These are phyloP conservation scores for Termitomyces sp. DNA, from an alignment of 768 basidiomycete species.

Conservation along the genomic window DNA sequence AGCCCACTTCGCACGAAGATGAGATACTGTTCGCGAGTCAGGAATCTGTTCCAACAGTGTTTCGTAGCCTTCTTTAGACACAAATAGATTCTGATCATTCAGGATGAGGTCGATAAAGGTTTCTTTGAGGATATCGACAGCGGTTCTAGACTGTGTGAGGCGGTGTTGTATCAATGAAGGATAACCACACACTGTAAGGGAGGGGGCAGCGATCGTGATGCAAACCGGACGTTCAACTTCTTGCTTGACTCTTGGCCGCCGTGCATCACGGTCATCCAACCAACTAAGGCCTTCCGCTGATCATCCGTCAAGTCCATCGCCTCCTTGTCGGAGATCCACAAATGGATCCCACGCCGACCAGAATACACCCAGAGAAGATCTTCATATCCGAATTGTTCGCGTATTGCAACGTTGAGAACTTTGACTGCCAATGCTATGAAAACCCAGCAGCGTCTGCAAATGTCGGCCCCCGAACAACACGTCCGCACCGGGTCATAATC, in stretches of 20 bases:
- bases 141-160: constrained; percentile 25
- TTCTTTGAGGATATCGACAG: constrained; percentile 42
- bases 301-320: constrained; percentile 92
- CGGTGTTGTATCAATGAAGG: not conserved
- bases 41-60: constrained; percentile 72
- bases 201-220: constrained; percentile 55
- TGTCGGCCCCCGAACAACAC: constrained; percentile 87
- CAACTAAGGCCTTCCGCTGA: constrained; percentile 81
- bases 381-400: constrained; percentile 87
- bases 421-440: constrained; percentile 92
- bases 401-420: constrained; percentile 73
- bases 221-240: constrained; percentile 68
- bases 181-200: constrained; percentile 54
- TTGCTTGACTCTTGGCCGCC: constrained; percentile 78
- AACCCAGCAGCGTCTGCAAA: constrained; percentile 91
- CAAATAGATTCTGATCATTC: constrained; percentile 82
- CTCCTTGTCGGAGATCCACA: constrained; percentile 90
- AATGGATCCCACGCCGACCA: constrained; percentile 95
- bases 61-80: constrained; percentile 63
- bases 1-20: constrained; percentile 57
- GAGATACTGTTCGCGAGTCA: constrained; percentile 42
- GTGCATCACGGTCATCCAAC: constrained; percentile 78
- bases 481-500: constrained; percentile 96
- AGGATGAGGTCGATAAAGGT: constrained; percentile 69
- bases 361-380: constrained; percentile 98